Evolutionary conservation across 192 early-diverging fungal genomes (phyloP).

Genomic region (Gonapodya prolifera): DNA sequence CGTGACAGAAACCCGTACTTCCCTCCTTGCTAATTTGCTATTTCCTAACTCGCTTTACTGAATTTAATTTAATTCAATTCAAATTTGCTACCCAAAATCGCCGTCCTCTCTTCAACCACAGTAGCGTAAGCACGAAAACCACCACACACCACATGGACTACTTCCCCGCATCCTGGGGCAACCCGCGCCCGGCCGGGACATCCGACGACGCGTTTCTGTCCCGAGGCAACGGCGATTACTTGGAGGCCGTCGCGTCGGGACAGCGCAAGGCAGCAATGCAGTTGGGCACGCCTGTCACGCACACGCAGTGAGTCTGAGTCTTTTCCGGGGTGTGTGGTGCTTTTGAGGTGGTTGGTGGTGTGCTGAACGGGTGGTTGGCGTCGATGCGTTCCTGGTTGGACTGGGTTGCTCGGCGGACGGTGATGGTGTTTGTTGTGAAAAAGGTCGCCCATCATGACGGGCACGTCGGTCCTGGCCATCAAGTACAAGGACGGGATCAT

Average conservation of each 20-base stretch:
- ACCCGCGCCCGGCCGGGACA: slow-evolving; percentile 46
- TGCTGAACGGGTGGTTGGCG: no score
- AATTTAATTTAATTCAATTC: no score
- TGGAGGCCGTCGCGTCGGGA: slow-evolving; percentile 19
- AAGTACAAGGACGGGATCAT: slow-evolving; percentile 96
- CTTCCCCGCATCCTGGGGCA: slow-evolving; percentile 66
- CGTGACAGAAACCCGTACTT: no score
- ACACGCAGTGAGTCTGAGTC: slow-evolving; percentile 8
- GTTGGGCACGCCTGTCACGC: slow-evolving; percentile 5
- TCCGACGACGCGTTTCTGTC: slow-evolving; percentile 41
- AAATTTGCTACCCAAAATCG: no score
- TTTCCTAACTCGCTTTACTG: no score
- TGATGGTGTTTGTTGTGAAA: background rate
- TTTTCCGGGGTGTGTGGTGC: no score
- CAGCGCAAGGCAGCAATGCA: slow-evolving; percentile 6
- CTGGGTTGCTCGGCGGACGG: no score
- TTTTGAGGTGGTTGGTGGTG: no score
- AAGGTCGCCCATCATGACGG: slow-evolving; percentile 55
- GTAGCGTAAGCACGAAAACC: no score
- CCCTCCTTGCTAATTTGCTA: no score
- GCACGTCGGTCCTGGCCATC: slow-evolving; percentile 84
- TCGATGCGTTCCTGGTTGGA: no score
- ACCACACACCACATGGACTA: slow-evolving; percentile 63
- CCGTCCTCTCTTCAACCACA: no score
- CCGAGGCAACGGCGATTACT: slow-evolving; percentile 31